Percentiles rank a stretch among this genome's conserved stretches.
Evolutionary conservation across 2,329 filamentous ascomycete species (phyloP).

Genomic region (Ophiocordyceps camponoti-leonardi): DNA sequence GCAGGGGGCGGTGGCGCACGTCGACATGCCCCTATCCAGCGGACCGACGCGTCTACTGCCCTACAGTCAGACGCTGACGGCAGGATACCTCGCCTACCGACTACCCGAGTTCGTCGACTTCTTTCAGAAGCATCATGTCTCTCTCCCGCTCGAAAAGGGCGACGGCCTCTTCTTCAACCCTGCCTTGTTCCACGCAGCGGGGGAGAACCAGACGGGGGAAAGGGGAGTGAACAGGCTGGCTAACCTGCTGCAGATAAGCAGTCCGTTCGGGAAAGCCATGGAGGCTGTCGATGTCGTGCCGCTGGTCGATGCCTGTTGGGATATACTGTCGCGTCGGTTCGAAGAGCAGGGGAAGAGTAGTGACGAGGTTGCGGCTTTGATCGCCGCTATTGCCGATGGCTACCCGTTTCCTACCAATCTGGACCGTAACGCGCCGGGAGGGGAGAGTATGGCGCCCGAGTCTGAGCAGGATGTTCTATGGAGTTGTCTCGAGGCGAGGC

Average conservation of each 20-base stretch:
- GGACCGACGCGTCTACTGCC: conserved; percentile 45
- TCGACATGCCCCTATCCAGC: conserved; percentile 37
- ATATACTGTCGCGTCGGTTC: conserved; percentile 15
- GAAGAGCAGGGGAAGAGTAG: conserved; percentile 19
- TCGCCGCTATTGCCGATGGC: conserved; percentile 35
- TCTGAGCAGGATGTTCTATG: conserved; percentile 37
- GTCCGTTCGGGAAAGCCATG: conserved; percentile 47
- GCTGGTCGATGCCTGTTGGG: conserved; percentile 24
- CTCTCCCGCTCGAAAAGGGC: conserved; percentile 32
- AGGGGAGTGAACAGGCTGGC: conserved; percentile 25
- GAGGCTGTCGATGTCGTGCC: conserved; percentile 37
- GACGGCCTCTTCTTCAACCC: conserved; percentile 50
- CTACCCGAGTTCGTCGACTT: conserved; percentile 31
- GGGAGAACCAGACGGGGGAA: conserved; percentile 32
- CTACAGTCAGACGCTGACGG: conserved; percentile 38
- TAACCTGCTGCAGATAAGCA: conserved; percentile 45
- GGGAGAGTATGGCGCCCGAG: conserved; percentile 40
- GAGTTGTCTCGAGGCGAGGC: conserved; percentile 22
- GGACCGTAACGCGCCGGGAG: conserved; percentile 35
- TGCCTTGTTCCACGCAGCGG: conserved; percentile 44
- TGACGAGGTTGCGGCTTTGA: conserved; percentile 24
- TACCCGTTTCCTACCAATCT: conserved; percentile 48
- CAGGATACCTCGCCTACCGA: conserved; percentile 41
- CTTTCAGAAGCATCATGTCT: conserved; percentile 34
- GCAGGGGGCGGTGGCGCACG: conserved; percentile 46